Conservation (phyloP, 2,329 filamentous ascomycete genomes). For the Fonsecaea pugnacius region DNA sequence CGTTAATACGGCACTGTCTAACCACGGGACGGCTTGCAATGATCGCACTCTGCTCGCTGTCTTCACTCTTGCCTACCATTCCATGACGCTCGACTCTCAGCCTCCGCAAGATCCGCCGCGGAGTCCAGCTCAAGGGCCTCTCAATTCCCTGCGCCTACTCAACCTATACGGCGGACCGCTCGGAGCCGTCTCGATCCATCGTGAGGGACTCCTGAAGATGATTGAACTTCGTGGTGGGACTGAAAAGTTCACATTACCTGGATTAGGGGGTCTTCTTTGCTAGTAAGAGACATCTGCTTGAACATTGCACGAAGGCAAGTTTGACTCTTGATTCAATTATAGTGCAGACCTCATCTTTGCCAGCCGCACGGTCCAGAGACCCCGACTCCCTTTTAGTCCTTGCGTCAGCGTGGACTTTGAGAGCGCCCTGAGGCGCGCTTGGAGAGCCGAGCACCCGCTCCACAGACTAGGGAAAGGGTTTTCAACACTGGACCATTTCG, state of each 20-base stretch:
- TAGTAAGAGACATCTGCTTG: conserved; percentile 5
- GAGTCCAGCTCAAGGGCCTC: conserved; percentile 11
- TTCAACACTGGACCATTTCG: conserved; percentile 1
- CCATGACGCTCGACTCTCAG: not conserved
- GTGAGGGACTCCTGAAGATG: conserved; percentile 34
- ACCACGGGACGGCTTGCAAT: conserved; percentile 1
- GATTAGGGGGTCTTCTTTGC: conserved; percentile 9
- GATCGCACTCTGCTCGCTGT: conserved; percentile 6
- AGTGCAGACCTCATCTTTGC: conserved; percentile 10
- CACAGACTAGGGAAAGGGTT: conserved; percentile 6
- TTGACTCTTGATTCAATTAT: not conserved
- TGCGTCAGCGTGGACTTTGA: conserved; percentile 7
- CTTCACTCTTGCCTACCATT: conserved; percentile 13
- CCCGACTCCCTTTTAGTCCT: conserved; percentile 1
- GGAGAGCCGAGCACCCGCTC: conserved; percentile 2
- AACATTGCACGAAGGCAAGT: not conserved
- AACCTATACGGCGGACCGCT: conserved; percentile 21
- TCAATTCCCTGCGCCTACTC: conserved; percentile 18
- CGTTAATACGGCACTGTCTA: conserved; percentile 9
- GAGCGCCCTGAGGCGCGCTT: not conserved
- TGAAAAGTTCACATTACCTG: conserved; percentile 14
- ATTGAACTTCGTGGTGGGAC: conserved; percentile 35
- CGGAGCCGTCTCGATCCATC: conserved; percentile 24
- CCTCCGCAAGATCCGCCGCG: not conserved
- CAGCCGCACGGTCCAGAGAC: conserved; percentile 7